These are phyloP conservation scores for Byssothecium circinans DNA, from an alignment of 2,329 filamentous ascomycete genomes.

Conservation along the genomic window DNA sequence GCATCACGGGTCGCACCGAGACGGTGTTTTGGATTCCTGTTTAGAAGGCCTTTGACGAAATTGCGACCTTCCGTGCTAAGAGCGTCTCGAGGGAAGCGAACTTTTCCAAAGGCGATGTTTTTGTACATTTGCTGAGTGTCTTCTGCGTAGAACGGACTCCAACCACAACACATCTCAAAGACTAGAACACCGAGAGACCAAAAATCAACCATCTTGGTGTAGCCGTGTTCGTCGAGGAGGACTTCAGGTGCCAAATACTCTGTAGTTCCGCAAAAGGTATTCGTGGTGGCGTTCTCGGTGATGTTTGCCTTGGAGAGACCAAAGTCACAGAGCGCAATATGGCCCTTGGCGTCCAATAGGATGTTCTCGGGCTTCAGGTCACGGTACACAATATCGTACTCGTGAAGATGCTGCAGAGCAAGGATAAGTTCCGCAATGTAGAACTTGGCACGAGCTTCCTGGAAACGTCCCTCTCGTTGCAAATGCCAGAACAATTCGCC, in stretches of 20 bases:
- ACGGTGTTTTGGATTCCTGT: conserved; percentile 94
- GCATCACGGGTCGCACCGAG: conserved; percentile 90
- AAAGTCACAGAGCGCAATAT: conserved; percentile 97
- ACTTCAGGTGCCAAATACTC: conserved; percentile 97
- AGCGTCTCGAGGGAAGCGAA: conserved; percentile 92
- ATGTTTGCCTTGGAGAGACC: conserved; percentile 96
- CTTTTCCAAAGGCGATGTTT: conserved; percentile 99
- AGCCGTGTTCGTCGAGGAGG: conserved; percentile 90
- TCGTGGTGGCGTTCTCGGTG: conserved; percentile 95
- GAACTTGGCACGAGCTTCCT: conserved; percentile 93
- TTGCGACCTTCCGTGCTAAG: conserved; percentile 92
- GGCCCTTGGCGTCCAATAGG: conserved; percentile 91
- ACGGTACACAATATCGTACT: conserved; percentile 96
- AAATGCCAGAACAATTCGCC: conserved; percentile 98
- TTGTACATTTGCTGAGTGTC: conserved; percentile 99
- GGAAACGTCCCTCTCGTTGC: conserved; percentile 94
- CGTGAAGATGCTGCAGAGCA: conserved; percentile 90
- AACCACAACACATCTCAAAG: conserved; percentile 99
- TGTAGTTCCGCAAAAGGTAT: conserved; percentile 97
- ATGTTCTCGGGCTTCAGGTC: conserved; percentile 99
- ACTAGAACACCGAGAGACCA: conserved; percentile 97
- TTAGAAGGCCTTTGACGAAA: conserved; percentile 96
- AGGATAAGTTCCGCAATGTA: conserved; percentile 98
- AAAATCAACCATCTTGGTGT: conserved; percentile 99
- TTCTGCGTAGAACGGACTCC: conserved; percentile 98